Percentiles rank a stretch among this genome's conserved stretches.
These are phyloP conservation scores for Akanthomyces dipterigenus DNA, from an alignment of 2,329 filamentous ascomycete species.

Conservation along the genomic window DNA sequence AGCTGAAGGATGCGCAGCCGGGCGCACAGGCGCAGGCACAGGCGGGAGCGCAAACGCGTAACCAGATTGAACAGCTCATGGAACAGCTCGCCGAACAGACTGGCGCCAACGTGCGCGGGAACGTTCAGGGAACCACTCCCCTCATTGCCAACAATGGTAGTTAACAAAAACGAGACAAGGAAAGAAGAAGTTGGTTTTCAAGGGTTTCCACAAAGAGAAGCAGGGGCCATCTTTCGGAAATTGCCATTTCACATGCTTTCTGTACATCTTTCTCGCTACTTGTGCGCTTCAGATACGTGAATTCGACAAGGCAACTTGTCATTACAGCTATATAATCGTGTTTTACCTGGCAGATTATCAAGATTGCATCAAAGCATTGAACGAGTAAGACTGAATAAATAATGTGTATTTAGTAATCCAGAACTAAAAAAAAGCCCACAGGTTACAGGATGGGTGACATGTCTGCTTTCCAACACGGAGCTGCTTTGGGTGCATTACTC, in stretches of 20 bases:
- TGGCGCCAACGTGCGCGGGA: slow-evolving; percentile 37
- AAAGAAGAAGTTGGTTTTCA: neutral
- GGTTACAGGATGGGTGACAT: neutral
- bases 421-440: neutral
- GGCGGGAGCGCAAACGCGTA: too few species aligned
- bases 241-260: neutral
- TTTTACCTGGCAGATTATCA: neutral
- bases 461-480: slow-evolving; percentile 6
- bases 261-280: neutral
- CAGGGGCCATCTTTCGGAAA: neutral
- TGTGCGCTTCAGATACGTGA: neutral
- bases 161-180: slow-evolving; percentile 13
- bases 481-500: slow-evolving; percentile 15
- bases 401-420: too few species aligned
- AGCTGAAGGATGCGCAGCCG: too few species aligned
- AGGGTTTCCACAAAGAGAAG: neutral
- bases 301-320: neutral
- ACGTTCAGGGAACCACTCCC: slow-evolving; percentile 38
- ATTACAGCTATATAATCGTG: neutral
- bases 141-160: slow-evolving; percentile 53
- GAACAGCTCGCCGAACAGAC: slow-evolving; percentile 44
- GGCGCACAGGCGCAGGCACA: too few species aligned
- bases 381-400: too few species aligned
- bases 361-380: neutral
- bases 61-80: slow-evolving; percentile 39